Evolutionary conservation across 495 filamentous ascomycete genomes (phyloP).

Genomic region (Pseudevernia furfuracea): DNA sequence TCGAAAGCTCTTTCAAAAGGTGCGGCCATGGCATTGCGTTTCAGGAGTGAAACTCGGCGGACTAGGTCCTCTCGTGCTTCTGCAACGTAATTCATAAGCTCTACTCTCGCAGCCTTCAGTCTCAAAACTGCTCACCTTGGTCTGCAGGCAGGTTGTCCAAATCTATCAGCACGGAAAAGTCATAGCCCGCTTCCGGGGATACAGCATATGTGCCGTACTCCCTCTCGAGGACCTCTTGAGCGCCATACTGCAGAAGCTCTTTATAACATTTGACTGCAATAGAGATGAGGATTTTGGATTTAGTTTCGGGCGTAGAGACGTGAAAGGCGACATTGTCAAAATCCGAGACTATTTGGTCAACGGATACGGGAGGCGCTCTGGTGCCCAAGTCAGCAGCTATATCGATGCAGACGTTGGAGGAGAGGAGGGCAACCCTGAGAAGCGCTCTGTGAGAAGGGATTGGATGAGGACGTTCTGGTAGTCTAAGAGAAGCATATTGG

Average conservation of each 20-base stretch:
- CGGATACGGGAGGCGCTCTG: constrained; percentile 74
- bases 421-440: constrained; percentile 61
- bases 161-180: constrained; percentile 88
- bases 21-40: constrained; percentile 96
- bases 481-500: constrained; percentile 88
- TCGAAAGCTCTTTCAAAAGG: constrained; percentile 95
- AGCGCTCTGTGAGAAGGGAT: constrained; percentile 88
- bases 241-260: constrained; percentile 87
- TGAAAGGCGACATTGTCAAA: constrained; percentile 98
- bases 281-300: constrained; percentile 86
- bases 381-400: constrained; percentile 15
- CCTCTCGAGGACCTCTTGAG: constrained; percentile 78
- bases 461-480: constrained; percentile 98
- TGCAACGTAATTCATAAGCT: constrained; percentile 25
- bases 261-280: constrained; percentile 89
- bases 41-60: constrained; percentile 75
- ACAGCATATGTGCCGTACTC: constrained; percentile 94
- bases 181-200: constrained; percentile 77
- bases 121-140: constrained; percentile 42
- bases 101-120: not conserved
- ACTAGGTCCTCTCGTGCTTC: constrained; percentile 79
- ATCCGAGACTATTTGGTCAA: constrained; percentile 96
- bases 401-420: not conserved
- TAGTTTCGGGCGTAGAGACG: constrained; percentile 87
- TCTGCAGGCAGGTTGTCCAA: constrained; percentile 76